These are phyloP conservation scores for Leccinum subtestaceum DNA, from an alignment of 768 basidiomycete genomes.

Conservation along the genomic window DNA sequence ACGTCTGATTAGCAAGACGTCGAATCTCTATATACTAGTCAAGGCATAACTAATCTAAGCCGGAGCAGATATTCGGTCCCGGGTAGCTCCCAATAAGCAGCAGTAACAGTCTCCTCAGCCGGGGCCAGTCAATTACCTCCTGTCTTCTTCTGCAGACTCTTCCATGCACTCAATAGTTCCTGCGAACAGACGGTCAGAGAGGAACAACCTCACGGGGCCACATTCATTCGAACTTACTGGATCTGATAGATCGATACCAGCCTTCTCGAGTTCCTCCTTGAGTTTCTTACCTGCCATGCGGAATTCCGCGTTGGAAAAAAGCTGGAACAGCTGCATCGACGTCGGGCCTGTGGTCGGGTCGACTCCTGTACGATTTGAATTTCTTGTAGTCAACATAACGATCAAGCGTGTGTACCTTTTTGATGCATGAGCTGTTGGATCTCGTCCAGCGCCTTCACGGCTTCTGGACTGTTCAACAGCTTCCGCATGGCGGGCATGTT, in stretches of 20 bases:
- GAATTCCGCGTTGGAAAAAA: constrained; percentile 53
- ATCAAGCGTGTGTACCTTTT: constrained; percentile 36
- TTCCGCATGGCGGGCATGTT: constrained; percentile 47
- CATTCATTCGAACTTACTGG: constrained; percentile 38
- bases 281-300: constrained; percentile 45
- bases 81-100: background rate
- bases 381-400: background rate
- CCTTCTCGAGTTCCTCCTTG: constrained; percentile 50
- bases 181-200: constrained; percentile 18
- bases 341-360: constrained; percentile 48
- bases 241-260: constrained; percentile 56
- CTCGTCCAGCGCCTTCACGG: constrained; percentile 44
- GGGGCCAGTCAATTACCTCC: constrained; percentile 15
- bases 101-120: background rate
- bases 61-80: background rate
- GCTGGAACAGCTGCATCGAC: constrained; percentile 50
- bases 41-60: background rate
- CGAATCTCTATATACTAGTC: background rate
- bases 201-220: background rate
- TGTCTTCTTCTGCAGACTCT: constrained; percentile 33
- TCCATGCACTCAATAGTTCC: constrained; percentile 45
- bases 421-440: constrained; percentile 46
- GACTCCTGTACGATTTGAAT: constrained; percentile 38
- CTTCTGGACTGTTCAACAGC: constrained; percentile 48
- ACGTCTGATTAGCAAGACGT: constrained; percentile 8